These are phyloP conservation scores for Brassica carinata DNA, from an alignment of 345 rosid genomes.

Conservation along the genomic window DNA sequence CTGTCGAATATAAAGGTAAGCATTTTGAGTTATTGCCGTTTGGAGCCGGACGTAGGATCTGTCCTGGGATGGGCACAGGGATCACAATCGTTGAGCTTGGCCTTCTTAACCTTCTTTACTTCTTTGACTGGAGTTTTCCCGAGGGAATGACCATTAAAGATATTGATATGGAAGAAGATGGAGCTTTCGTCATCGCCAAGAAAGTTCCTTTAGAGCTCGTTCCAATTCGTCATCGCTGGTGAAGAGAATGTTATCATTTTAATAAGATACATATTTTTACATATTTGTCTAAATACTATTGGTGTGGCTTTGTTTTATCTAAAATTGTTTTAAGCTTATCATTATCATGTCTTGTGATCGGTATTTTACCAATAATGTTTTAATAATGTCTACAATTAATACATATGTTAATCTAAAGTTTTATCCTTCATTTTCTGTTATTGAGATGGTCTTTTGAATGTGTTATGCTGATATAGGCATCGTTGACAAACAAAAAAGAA, in stretches of 20 bases:
- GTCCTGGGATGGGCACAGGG: constrained; percentile 40
- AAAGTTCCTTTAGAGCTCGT: constrained; percentile 27
- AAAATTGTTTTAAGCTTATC: not conserved
- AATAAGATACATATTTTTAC: not conserved
- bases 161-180: constrained; percentile 34
- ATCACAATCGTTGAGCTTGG: constrained; percentile 32
- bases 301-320: not conserved
- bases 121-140: constrained; percentile 36
- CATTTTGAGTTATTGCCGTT: constrained; percentile 56
- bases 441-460: not conserved
- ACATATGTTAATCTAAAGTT: not conserved
- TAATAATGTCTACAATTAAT: not conserved
- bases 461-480: not conserved
- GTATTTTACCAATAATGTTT: not conserved
- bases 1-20: constrained; percentile 50
- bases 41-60: constrained; percentile 46
- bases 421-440: not conserved
- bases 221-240: constrained; percentile 28
- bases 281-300: not conserved
- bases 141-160: constrained; percentile 25
- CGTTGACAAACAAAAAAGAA: not conserved
- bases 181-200: constrained; percentile 33
- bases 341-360: not conserved
- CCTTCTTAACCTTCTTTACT: constrained; percentile 40
- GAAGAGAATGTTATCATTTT: constrained; percentile 2